Evolutionary conservation across 768 basidiomycete species (phyloP), one percentile per base, ranked within the genome.

Genomic region (Suillus decipiens): DNA sequence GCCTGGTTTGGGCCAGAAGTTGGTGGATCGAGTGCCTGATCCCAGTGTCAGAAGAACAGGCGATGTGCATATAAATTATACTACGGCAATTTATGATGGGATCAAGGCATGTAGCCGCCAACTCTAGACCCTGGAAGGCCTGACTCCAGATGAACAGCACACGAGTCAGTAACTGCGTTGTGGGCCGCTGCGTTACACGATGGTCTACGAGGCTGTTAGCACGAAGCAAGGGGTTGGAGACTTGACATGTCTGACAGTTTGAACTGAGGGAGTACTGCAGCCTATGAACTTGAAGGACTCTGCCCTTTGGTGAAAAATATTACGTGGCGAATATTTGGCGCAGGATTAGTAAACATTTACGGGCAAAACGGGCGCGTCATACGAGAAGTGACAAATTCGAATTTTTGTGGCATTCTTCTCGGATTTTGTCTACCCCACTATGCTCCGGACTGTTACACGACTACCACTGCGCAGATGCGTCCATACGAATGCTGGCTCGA

Each of bases 391-490:
- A 57, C 56, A 57, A 57, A 57, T 57, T 17, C 56, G 6, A 57
- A 10, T 24, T 57, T 57, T 53, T 33, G 51, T 39, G 17, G 2
- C 33, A 34, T 41, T 41, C 24, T 19, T 28, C 55, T 19, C 24
- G 17, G 15, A 56, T 24, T 31, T 42, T 41, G 11, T 41, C 39
- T 41, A 6, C 24, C 17, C 11, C 24, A 57, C 28, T 41, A 89
- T 88, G 87, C 80, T 89, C 69, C 76, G 83, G 66, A 79, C 82
- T 64, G 73, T 86, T 19, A 75, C 84, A 68, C 84, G 81, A 76
- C 75, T 83, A 60, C 79, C 86, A 24, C 72, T 87, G 8, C 81
- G 82, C 63, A 78, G 85, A 71, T 79, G 80, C 60, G 50, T 89
- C 19, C 84, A 88, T 67, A 85, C 87, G 24, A 71, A 72, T 47